A percentile compares a stretch with the other conserved stretches of the same genome.
Conservation (phyloP, 768 basidiomycete species). For the Lenzites betulinus region DNA sequence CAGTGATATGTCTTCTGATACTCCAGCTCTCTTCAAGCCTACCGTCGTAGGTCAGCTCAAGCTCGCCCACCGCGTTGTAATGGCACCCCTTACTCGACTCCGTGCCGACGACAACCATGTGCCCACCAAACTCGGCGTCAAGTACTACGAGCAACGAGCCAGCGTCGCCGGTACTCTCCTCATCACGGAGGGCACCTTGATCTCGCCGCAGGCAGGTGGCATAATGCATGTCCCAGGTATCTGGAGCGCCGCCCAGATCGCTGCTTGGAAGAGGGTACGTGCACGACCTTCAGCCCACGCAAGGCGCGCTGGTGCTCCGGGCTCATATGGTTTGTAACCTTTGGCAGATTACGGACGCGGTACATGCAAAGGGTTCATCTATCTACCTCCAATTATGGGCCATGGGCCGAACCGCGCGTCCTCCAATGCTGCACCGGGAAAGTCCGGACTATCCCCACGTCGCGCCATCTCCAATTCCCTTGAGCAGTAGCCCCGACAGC, state of each 20-base stretch:
- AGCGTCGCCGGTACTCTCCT: constrained; percentile 51
- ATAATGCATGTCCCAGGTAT: constrained; percentile 58
- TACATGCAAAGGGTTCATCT: constrained; percentile 53
- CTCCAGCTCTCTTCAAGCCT: constrained; percentile 45
- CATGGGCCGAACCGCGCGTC: constrained; percentile 45
- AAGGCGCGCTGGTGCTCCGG: too few species aligned
- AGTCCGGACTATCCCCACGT: constrained; percentile 36
- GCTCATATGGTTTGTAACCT: too few species aligned
- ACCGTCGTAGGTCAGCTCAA: constrained; percentile 43
- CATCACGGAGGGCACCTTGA: constrained; percentile 58
- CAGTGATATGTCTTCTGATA: not conserved
- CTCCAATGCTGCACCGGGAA: constrained; percentile 39
- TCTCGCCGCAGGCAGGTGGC: constrained; percentile 53
- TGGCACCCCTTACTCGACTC: constrained; percentile 54
- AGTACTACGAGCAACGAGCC: constrained; percentile 54
- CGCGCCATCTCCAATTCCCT: constrained; percentile 35
- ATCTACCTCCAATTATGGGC: constrained; percentile 64
- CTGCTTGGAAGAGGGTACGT: constrained; percentile 49
- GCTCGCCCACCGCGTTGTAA: constrained; percentile 52
- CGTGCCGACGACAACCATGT: constrained; percentile 41
- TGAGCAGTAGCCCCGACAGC: constrained; percentile 6
- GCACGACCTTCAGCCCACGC: not conserved
- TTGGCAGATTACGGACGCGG: constrained; percentile 56
- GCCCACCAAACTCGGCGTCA: constrained; percentile 38
- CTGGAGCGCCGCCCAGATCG: constrained; percentile 58